Percentiles rank a stretch among this genome's conserved stretches.
Evolutionary conservation across 176 grass and related monocot genomes (phyloP).

Genomic region (Aegilops speltoides): DNA sequence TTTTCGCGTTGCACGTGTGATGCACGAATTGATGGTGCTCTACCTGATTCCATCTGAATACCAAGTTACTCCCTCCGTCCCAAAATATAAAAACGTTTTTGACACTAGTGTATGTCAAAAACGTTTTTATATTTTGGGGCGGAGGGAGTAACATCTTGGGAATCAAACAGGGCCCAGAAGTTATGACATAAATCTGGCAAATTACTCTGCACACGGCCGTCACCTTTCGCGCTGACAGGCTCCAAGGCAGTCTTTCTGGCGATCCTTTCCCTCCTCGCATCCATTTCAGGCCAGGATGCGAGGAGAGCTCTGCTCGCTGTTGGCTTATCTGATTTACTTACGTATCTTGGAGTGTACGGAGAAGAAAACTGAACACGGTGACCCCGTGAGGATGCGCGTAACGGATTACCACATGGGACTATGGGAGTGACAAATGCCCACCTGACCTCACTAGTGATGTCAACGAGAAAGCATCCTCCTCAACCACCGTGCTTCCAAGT

Average conservation of each 20-base stretch:
- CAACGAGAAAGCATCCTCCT: conserved; percentile 9
- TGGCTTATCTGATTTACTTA: too few relatives aligned
- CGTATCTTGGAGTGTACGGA: neutral
- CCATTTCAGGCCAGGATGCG: neutral
- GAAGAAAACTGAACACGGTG: neutral
- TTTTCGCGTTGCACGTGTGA: neutral
- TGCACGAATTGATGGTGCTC: neutral
- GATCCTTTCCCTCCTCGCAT: neutral
- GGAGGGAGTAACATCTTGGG: neutral
- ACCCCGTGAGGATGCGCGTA: neutral
- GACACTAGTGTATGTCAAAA: too few relatives aligned
- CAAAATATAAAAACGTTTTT: too few relatives aligned
- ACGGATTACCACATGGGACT: neutral
- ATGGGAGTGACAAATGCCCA: neutral
- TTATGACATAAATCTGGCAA: neutral
- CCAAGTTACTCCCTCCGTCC: too few relatives aligned
- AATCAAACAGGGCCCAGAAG: neutral
- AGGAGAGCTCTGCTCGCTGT: too few relatives aligned
- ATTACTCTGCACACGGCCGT: neutral
- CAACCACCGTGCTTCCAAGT: conserved; percentile 1
- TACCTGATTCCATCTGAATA: neutral
- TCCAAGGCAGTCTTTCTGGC: neutral
- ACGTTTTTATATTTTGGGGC: too few relatives aligned
- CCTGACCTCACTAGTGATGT: conserved; percentile 21
- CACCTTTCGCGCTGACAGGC: neutral